Evolutionary conservation across 208 protist genomes (phyloP), one percentile per base, ranked within the genome.

Genomic region (Crithidia acanthocephali): DNA sequence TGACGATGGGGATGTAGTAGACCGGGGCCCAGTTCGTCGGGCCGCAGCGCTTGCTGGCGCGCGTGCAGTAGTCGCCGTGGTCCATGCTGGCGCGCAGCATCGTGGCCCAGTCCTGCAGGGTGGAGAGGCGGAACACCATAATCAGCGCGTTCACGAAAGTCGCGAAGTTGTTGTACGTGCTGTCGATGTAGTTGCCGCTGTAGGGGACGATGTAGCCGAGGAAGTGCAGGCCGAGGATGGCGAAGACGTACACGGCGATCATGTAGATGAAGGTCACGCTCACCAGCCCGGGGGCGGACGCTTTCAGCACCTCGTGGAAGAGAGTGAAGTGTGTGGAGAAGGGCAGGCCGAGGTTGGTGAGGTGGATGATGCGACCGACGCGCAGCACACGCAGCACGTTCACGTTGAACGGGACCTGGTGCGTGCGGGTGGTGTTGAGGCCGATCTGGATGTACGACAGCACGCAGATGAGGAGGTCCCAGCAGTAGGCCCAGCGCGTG

Each of bases 301-400:
- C 60, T 45, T 79, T 23, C 52, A 98, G 69, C 33, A 93, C 83
- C 25, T 94, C 75, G 59, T 87, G 57, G 45, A 96, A 78, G 40
- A 97, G 73, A 22, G 66, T 67, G 20, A 94, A 59, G 59, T 91
- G 81, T 16, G 83, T 80, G 59, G 74, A 51, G 47, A 94, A 72
- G 18, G 86, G 85, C 32, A 84, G 40, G 64, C 81, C 33, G 64
- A 91, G 33, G 55, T 84, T 68, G 25, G 92, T 58, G 30, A 93
- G 58, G 75, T 81, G 62, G 42, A 96, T 64, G n/a, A 96, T 55
- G 61, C 93, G 90, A 25, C 87, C 80, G 16, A 95, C 50, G 51
- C 90, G 84, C 48, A 97, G 80, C 72, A 96, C 61, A 85, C 93
- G 91, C 64, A 97, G 81, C 60, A 93, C 85, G 63, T 95, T 96